Conservation (phyloP, 345 rosid species). For the Citrus inodora region DNA sequence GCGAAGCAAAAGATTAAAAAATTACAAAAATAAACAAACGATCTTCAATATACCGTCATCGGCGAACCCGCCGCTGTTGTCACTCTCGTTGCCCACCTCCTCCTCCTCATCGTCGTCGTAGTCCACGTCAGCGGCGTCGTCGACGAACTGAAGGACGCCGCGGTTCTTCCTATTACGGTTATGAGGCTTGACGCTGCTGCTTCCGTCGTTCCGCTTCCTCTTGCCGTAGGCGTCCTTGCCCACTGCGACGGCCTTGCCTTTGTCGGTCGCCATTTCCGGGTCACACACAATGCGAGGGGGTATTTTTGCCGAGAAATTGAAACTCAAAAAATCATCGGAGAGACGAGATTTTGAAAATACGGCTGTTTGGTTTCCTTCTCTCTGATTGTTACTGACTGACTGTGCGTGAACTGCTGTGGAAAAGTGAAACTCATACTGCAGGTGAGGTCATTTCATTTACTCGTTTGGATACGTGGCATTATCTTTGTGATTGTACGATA, state of each 20-base stretch:
- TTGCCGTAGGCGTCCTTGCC: slow-evolving; percentile 1
- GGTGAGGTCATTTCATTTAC: not conserved
- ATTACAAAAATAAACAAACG: not conserved
- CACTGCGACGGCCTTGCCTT: slow-evolving; percentile 12
- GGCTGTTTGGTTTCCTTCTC: not conserved
- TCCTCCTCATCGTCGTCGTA: slow-evolving; percentile 30
- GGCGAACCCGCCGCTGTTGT: slow-evolving; percentile 33
- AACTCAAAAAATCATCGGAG: not conserved
- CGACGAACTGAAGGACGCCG: slow-evolving; percentile 63
- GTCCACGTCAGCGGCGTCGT: slow-evolving; percentile 49
- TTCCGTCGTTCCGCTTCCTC: slow-evolving; percentile 30
- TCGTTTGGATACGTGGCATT: not conserved
- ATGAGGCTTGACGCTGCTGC: slow-evolving; percentile 32
- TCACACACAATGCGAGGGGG: not conserved
- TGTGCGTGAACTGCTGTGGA: too few relatives aligned
- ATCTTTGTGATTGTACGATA: not conserved
- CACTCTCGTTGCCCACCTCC: slow-evolving; percentile 19
- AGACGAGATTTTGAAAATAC: too few relatives aligned
- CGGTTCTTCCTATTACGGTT: slow-evolving; percentile 38
- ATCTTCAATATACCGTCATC: slow-evolving; percentile 24
- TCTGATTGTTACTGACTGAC: not conserved
- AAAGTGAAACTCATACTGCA: not conserved
- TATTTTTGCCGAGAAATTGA: not conserved
- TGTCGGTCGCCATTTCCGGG: slow-evolving; percentile 7
- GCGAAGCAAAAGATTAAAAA: not conserved